Percentiles rank a stretch among this genome's conserved stretches.
Conservation (phyloP, 805 yeast species). For the Saccharomycopsis sp. region DNA sequence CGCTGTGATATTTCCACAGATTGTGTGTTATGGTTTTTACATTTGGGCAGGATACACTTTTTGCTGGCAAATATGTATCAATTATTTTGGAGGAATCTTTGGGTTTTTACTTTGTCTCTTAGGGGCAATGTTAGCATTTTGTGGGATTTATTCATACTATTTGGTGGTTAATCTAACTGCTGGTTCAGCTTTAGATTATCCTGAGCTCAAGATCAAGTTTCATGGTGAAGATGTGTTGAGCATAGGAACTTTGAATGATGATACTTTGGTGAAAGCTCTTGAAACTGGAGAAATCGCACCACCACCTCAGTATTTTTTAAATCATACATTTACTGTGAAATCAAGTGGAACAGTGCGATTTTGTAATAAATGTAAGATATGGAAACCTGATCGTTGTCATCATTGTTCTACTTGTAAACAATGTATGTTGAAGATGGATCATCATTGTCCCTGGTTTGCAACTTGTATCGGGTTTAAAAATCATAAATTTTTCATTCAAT, state of each 20-base stretch:
- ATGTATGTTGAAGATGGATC: conserved; percentile 89
- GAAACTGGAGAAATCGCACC: conserved; percentile 13
- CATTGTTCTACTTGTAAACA: conserved; percentile 71
- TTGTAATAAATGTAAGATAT: conserved; percentile 62
- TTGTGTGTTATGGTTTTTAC: conserved; percentile 33
- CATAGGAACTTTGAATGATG: conserved; percentile 14
- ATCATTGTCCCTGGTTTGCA: conserved; percentile 94
- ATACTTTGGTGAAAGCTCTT: conserved; percentile 6
- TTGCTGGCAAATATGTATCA: conserved; percentile 26
- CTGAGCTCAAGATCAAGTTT: conserved; percentile 26
- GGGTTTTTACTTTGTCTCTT: conserved; percentile 24
- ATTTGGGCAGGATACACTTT: conserved; percentile 42
- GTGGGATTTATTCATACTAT: conserved; percentile 40
- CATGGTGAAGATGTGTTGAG: background rate
- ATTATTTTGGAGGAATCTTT: conserved; percentile 19
- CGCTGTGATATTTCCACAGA: conserved; percentile 40
- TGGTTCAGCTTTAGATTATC: conserved; percentile 49
- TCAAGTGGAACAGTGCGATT: conserved; percentile 37
- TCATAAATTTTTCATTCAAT: conserved; percentile 75
- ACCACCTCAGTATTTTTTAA: conserved; percentile 30
- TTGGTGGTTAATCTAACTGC: conserved; percentile 41
- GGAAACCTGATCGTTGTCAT: conserved; percentile 79
- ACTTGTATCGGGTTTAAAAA: conserved; percentile 78
- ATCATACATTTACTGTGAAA: conserved; percentile 32
- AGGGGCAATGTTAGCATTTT: conserved; percentile 27